Percentiles rank a stretch among this genome's conserved stretches.
phyloP scores from a whole-genome alignment of 139 green algal species.

The Yamagishiella unicocca region DNA sequence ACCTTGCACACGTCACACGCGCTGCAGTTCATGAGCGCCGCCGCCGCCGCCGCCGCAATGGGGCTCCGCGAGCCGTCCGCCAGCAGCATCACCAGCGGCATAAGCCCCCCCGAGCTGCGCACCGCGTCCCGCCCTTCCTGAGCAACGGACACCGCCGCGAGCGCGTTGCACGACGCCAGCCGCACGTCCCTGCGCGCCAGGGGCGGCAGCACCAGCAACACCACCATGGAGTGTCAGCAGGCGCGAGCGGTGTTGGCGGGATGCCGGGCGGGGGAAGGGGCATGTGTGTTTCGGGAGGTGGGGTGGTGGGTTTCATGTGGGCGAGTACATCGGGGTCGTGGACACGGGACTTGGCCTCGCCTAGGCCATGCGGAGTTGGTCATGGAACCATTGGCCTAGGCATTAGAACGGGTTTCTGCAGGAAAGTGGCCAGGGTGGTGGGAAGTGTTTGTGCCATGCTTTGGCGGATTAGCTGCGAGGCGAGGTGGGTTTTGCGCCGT shows the following conservation, averaged over 20 bases:
- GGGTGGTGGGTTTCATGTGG: too few relatives aligned
- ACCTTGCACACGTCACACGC: conserved; percentile 46
- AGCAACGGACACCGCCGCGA: conserved; percentile 13
- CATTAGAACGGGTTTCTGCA: too few relatives aligned
- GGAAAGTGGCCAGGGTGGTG: not conserved
- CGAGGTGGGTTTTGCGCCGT: too few relatives aligned
- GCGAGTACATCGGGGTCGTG: too few relatives aligned
- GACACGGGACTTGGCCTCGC: too few relatives aligned
- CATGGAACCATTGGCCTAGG: too few relatives aligned
- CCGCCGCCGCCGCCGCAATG: conserved; percentile 8
- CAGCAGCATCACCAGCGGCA: conserved; percentile 45
- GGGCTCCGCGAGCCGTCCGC: conserved; percentile 2
- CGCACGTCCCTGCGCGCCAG: conserved; percentile 5
- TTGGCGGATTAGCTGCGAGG: too few relatives aligned
- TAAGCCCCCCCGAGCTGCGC: conserved; percentile 15
- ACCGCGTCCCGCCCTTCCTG: conserved; percentile 44
- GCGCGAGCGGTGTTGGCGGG: not conserved
- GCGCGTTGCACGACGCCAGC: conserved; percentile 1
- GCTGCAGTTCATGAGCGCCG: conserved; percentile 44
- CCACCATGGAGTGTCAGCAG: not conserved
- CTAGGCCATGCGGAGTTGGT: too few relatives aligned
- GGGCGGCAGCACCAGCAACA: not conserved
- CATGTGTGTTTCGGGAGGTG: too few relatives aligned
- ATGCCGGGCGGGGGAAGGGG: too few relatives aligned
- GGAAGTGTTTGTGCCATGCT: too few relatives aligned